phyloP scores from a whole-genome alignment of 495 filamentous ascomycete genomes.

The Xylaria venustula region DNA sequence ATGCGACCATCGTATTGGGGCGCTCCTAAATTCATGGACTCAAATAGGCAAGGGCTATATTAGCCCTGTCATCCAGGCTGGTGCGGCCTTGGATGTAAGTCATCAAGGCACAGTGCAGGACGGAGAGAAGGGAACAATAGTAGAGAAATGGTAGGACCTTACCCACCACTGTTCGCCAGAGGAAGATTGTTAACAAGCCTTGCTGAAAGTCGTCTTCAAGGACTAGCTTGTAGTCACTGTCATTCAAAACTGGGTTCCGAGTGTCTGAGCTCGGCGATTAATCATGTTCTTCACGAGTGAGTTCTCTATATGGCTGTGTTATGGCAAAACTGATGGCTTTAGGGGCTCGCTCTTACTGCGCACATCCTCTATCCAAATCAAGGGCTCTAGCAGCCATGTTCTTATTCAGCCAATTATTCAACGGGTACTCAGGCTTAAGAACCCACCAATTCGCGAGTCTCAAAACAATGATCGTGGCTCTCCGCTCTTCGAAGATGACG shows the following conservation, averaged over 20 bases:
- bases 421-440: constrained; percentile 27
- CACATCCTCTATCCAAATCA: constrained; percentile 17
- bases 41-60: constrained; percentile 44
- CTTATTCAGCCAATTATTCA: constrained; percentile 25
- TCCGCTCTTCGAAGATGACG: neutral
- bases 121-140: constrained; percentile 30
- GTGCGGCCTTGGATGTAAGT: constrained; percentile 16
- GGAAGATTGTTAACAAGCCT: constrained; percentile 1
- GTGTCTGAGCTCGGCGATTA: constrained; percentile 29
- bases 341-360: constrained; percentile 31
- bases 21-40: constrained; percentile 43
- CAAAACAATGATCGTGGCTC: neutral
- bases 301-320: neutral
- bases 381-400: constrained; percentile 6
- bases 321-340: neutral
- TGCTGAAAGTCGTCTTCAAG: constrained; percentile 27
- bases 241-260: constrained; percentile 24
- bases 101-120: constrained; percentile 16
- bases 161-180: neutral
- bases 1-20: constrained; percentile 35
- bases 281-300: constrained; percentile 37
- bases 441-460: constrained; percentile 11
- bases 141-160: constrained; percentile 33
- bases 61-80: constrained; percentile 34
- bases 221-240: constrained; percentile 31